Conservation (phyloP, 352 stramenopile species). For the Pythium monospermum region DNA sequence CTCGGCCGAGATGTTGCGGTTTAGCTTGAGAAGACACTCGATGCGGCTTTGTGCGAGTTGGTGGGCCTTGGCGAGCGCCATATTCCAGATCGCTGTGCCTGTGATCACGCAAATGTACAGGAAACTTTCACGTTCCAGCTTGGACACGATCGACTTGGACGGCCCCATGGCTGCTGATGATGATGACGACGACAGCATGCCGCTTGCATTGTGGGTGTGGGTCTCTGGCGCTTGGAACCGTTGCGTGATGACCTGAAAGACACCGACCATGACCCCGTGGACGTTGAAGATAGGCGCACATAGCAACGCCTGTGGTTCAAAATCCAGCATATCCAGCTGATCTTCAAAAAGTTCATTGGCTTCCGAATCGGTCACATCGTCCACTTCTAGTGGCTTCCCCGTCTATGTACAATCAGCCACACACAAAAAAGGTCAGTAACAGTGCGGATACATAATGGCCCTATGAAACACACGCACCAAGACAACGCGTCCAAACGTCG, state of each 20-base stretch:
- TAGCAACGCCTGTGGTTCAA: conserved; percentile 49
- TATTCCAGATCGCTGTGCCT: conserved; percentile 37
- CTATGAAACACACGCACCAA: conserved; percentile 26
- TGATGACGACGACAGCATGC: conserved; percentile 1
- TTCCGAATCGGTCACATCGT: conserved; percentile 46
- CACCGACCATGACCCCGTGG: conserved; percentile 51
- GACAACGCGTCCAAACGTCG: conserved; percentile 63
- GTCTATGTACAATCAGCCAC: conserved; percentile 25
- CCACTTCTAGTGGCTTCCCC: conserved; percentile 44
- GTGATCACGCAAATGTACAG: conserved; percentile 36
- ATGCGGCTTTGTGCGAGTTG: conserved; percentile 32
- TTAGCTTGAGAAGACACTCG: conserved; percentile 32
- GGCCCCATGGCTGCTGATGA: not conserved
- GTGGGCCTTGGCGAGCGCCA: conserved; percentile 26
- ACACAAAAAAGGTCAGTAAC: conserved; percentile 1
- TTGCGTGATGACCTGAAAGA: conserved; percentile 62
- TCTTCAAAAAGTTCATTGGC: conserved; percentile 60
- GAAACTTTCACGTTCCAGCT: conserved; percentile 33
- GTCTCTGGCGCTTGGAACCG: conserved; percentile 7
- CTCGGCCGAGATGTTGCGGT: conserved; percentile 34
- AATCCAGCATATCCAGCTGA: conserved; percentile 61
- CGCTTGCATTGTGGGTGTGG: conserved; percentile 9
- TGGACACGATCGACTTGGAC: conserved; percentile 24
- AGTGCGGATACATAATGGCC: not conserved
- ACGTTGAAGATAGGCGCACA: conserved; percentile 60